Evolutionary conservation across 805 yeast species (phyloP).

Genomic region (Candida maltosa): DNA sequence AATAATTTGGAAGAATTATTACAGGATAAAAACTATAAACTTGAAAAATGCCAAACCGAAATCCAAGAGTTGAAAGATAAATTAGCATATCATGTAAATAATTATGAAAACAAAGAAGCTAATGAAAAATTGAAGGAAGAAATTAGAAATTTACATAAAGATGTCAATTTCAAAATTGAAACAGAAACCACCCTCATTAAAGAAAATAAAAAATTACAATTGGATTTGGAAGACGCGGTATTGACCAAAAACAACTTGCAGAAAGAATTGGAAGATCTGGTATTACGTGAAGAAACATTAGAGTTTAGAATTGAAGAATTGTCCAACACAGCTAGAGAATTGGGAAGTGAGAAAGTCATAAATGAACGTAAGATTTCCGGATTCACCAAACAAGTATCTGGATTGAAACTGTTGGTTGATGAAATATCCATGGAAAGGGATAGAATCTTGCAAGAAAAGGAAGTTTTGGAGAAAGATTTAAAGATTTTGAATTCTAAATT

Average conservation of each 20-base stretch:
- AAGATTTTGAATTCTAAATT: conserved; percentile 20
- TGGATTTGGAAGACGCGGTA: conserved; percentile 51
- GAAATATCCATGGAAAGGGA: conserved; percentile 65
- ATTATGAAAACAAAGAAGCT: conserved; percentile 36
- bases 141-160: conserved; percentile 50
- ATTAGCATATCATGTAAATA: conserved; percentile 47
- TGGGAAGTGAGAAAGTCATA: conserved; percentile 31
- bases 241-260: conserved; percentile 24
- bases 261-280: conserved; percentile 30
- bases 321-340: conserved; percentile 22
- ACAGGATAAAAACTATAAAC: conserved; percentile 55
- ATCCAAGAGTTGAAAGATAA: conserved; percentile 56
- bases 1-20: conserved; percentile 52
- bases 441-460: conserved; percentile 43
- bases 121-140: conserved; percentile 50
- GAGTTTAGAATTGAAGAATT: conserved; percentile 26
- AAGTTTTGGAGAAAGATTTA: conserved; percentile 27
- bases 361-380: conserved; percentile 35
- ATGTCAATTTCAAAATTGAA: conserved; percentile 52
- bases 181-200: conserved; percentile 66
- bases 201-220: conserved; percentile 56
- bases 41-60: conserved; percentile 46
- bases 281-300: conserved; percentile 39
- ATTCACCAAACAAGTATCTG: conserved; percentile 47
- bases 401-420: conserved; percentile 56